A percentile compares a stretch with the other conserved stretches of the same genome.
Conservation (phyloP, 2,329 filamentous ascomycete species). For the Neonectria ditissima region DNA sequence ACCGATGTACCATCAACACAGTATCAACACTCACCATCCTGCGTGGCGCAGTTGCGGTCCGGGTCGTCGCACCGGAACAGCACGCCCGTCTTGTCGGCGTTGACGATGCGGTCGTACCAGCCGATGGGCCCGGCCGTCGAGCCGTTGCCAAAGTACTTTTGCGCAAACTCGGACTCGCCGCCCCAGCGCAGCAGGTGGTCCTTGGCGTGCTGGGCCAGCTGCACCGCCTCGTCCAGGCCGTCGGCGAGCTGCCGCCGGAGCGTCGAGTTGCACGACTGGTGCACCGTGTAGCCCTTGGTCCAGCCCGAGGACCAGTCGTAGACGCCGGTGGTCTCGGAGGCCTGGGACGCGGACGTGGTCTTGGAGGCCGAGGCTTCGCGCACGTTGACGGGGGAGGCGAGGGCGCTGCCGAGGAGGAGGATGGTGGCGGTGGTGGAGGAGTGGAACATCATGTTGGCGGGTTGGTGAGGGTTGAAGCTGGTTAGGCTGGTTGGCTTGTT, state of each 20-base stretch:
- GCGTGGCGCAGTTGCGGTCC: slow-evolving; percentile 71
- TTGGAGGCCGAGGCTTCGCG: slow-evolving; percentile 39
- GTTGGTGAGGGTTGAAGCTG: too few species aligned
- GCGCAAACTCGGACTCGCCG: slow-evolving; percentile 67
- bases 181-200: slow-evolving; percentile 71
- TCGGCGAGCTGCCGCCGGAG: slow-evolving; percentile 66
- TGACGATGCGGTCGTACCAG: slow-evolving; percentile 70
- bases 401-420: slow-evolving; percentile 42
- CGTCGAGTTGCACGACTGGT: slow-evolving; percentile 74
- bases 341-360: slow-evolving; percentile 33
- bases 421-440: slow-evolving; percentile 37
- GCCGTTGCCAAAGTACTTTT: slow-evolving; percentile 74
- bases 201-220: slow-evolving; percentile 70
- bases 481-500: slow-evolving; percentile 8
- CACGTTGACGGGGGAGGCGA: slow-evolving; percentile 46
- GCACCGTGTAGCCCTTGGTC: slow-evolving; percentile 61
- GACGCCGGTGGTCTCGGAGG: slow-evolving; percentile 34
- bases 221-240: slow-evolving; percentile 69
- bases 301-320: slow-evolving; percentile 52
- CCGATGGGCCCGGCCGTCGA: slow-evolving; percentile 70
- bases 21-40: slow-evolving; percentile 50
- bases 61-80: slow-evolving; percentile 77
- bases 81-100: slow-evolving; percentile 66
- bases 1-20: accelerated
- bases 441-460: slow-evolving; percentile 45